A percentile compares a stretch with the other conserved stretches of the same genome.
phyloP scores from a whole-genome alignment of 2,329 filamentous ascomycete species.

The Pseudogymnoascus destructans region DNA sequence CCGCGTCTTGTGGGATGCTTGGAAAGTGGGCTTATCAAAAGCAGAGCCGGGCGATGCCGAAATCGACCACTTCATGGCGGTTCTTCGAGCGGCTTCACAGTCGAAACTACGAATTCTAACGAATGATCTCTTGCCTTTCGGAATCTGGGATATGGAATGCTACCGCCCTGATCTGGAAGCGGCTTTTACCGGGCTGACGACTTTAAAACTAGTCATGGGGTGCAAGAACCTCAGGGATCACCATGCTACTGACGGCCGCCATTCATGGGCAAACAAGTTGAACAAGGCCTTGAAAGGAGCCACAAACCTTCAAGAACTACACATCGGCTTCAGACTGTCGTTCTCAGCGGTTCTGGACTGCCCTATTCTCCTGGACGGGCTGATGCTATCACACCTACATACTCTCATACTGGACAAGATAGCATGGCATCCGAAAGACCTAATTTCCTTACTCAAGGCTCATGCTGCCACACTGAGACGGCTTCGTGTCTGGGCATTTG shows the following conservation, averaged over 20 bases:
- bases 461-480: not conserved
- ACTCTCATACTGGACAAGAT: not conserved
- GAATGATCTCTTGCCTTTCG: not conserved
- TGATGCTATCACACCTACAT: not conserved
- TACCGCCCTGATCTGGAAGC: not conserved
- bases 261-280: not conserved
- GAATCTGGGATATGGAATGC: not conserved
- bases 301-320: not conserved
- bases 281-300: not conserved
- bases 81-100: not conserved
- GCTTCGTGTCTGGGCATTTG: not conserved
- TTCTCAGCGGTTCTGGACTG: not conserved
- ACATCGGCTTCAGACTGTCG: not conserved
- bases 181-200: not conserved
- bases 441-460: not conserved
- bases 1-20: not conserved
- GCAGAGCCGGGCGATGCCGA: not conserved
- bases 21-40: slow-evolving; percentile 2
- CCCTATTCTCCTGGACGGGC: not conserved
- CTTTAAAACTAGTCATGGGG: not conserved
- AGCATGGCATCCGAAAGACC: not conserved
- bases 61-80: slow-evolving; percentile 3
- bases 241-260: not conserved
- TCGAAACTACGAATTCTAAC: not conserved
- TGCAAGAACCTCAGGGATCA: not conserved